These are phyloP conservation scores for Alternaria consortialis DNA, from an alignment of 2,329 filamentous ascomycete species.

Conservation along the genomic window DNA sequence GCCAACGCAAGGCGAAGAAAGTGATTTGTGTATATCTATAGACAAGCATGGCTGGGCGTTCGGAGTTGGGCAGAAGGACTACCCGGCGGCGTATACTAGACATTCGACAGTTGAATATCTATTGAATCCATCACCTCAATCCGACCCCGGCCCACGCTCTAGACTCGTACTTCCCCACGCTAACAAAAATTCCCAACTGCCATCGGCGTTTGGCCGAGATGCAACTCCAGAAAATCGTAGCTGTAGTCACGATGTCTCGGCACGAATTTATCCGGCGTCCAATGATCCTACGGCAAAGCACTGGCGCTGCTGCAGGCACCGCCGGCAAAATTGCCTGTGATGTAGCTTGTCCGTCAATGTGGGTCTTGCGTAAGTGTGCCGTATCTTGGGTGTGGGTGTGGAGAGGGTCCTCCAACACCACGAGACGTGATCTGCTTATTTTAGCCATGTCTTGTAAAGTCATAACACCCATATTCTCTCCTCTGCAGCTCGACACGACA, in stretches of 20 bases:
- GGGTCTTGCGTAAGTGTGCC: constrained; percentile 26
- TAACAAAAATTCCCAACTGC: constrained; percentile 3
- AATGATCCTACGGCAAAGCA: constrained; percentile 17
- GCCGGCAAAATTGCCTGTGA: constrained; percentile 44
- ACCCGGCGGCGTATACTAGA: constrained; percentile 24
- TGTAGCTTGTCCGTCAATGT: constrained; percentile 29
- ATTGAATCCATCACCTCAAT: background rate
- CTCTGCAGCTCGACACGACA: background rate
- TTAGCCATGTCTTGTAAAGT: constrained; percentile 22
- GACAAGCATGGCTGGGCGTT: constrained; percentile 35
- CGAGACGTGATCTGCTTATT: constrained; percentile 21
- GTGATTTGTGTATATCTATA: constrained; percentile 28
- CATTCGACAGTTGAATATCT: constrained; percentile 12
- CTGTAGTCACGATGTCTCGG: constrained; percentile 7
- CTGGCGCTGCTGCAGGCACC: constrained; percentile 34
- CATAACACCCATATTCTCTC: background rate
- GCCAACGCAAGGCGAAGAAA: constrained; percentile 33
- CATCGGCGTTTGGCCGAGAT: constrained; percentile 15
- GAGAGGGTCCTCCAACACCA: constrained; percentile 28
- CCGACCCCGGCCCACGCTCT: background rate
- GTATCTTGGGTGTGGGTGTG: constrained; percentile 22
- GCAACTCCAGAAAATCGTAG: constrained; percentile 4
- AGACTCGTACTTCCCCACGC: constrained; percentile 4
- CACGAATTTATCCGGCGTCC: constrained; percentile 37
- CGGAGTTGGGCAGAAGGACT: constrained; percentile 31